Base-by-base conservation (phyloP, 73 alveolate genomes). In the Symbiodinium natans region DNA sequence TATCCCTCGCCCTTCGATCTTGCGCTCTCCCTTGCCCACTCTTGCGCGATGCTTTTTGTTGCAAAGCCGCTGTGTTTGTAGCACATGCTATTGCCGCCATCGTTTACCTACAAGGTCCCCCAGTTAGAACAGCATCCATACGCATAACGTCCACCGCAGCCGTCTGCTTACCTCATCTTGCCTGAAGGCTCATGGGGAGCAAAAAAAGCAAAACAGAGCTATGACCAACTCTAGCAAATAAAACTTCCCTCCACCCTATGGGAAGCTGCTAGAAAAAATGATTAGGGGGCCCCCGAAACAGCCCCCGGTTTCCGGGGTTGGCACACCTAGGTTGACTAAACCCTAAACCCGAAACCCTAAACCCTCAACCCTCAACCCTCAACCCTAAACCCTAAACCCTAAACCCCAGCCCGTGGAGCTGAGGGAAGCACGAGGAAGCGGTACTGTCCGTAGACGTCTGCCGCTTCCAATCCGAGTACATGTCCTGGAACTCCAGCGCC, bases 381-480 rank as follows among this genome's bases (percentile, higher is more conserved):
- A 46, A 46, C 59, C 59, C 59, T 9, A 46, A 46, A 46, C 59
- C 59, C 6, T 46, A 46, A 9, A 9, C 59, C 59, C 59, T 38
- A 17, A 17, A 27, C 77, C 33, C 56, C 59, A 39, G 29, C 5
- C 52, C 88, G 15, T 11, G 39, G 1, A 29, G 13, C 11, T 40
- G 41, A n/a, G 68, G 59, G 29, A 29, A 54, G 46, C 2, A 7
- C 97, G 97, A 68, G 15, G 89, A 90, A 19, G 97, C 87, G 3
- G 97, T 90, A 73, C 89, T 71, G 77, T 90, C 97, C 29, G 89
- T 90, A 36, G 97, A 90, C 87, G 97, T 90, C 31, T 90, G 97
- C 7, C 97, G 97, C 88, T 90, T 90, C 97, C 97, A 90, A 73
- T 90, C 97, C 25, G 40, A 90, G 80, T 90, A 90, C 97, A 90